Evolutionary conservation across 2,329 filamentous ascomycete species (phyloP), one percentile per base, ranked within the genome.

Genomic region (Neofusicoccum umdonicola): DNA sequence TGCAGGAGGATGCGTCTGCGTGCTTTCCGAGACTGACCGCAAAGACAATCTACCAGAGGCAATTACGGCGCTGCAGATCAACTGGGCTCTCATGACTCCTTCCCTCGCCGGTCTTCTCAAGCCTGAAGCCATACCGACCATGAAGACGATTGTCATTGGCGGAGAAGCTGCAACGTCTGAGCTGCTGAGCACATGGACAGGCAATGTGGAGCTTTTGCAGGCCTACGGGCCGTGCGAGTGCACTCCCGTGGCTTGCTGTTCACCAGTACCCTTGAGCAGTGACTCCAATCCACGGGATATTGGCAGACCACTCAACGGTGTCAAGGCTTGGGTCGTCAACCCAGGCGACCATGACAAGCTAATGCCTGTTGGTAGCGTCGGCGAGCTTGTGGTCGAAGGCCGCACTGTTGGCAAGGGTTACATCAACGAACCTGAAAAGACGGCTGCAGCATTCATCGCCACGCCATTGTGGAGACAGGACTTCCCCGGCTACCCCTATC

Each of bases 21-120:
- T 78, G 17, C 74, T 76, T 1, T 73, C 72, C 1, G 74, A 77
- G 22, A 68, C 75, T 37, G 82, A 86, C 71, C 79, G 84, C 2
- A 78, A 85, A 68, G 15, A 58, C 39, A 13, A 45, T 13, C 15
- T 45, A 1, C 74, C 79, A 1, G 81, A 79, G 1, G 81, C 79
- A 0, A 83, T 54, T 9, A 19, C 13, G 11, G 15, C 12, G 1
- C 39, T 27, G 3, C 6, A 7, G 2, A 17, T 17, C 39, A 77
- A 69, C n/a, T 68, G 75, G 45, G 73, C 74, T 4, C 72, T 74
- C 12, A 73, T 77, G 74, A 77, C 76, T 12, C 76, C 76, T 12
- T 75, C 74, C 2, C 73, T 77, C 2, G 75, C 73, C 31, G 69
- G 80, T 68, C 72, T 73, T 1, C 66, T 77, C 2, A 71, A 73